Evolutionary conservation across 2,329 filamentous ascomycete genomes (phyloP), one percentile per base, ranked within the genome.

Genomic region (Mariannaea sp.): DNA sequence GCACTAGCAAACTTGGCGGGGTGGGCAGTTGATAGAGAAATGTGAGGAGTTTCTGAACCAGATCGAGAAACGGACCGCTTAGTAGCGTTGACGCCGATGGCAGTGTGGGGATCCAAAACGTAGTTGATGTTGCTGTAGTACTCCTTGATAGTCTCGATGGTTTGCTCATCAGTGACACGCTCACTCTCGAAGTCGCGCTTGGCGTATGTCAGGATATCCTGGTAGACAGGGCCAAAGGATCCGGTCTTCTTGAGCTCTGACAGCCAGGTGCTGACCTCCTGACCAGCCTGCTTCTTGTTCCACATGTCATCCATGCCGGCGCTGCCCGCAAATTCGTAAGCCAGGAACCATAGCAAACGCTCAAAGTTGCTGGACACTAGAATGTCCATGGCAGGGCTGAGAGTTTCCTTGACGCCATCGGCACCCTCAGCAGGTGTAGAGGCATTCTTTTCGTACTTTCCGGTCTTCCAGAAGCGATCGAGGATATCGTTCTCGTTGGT

Each of bases 401-500:
- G 82, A 0, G 94, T 99, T 76, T 96, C 92, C 75, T 91, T 92
- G 57, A 93, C 91, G 30, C 89, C 90, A 38, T 85, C 83, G 42
- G 74, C 78, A 5, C 84, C 84, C 5, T 84, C 84, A 57, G 88
- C 80, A 75, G 7, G 16, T 22, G 32, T 33, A n/a, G 84, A 79
- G 2, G 85, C 78, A 66, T 92, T 82, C 81, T 97, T 97, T 77
- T 94, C 90, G 75, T 97, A 97, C 61, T 82, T 81, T 32, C 93
- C 90, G 0, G 87, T 89, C 76, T 89, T 88, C 89, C 90, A 97
- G 81, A 99, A 99, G 27, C 94, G 85, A 73, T 97, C 84, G 9
- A 99, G 83, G 56, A 97, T 97, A 68, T 97, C 94, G 75, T 99
- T 99, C 75, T 95, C 92, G 72, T 97, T 97, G 45, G 93, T 97